A percentile compares a stretch with the other conserved stretches of the same genome.
These are phyloP conservation scores for Parastagonospora nodorum DNA, from an alignment of 2,329 filamentous ascomycete genomes.

Conservation along the genomic window DNA sequence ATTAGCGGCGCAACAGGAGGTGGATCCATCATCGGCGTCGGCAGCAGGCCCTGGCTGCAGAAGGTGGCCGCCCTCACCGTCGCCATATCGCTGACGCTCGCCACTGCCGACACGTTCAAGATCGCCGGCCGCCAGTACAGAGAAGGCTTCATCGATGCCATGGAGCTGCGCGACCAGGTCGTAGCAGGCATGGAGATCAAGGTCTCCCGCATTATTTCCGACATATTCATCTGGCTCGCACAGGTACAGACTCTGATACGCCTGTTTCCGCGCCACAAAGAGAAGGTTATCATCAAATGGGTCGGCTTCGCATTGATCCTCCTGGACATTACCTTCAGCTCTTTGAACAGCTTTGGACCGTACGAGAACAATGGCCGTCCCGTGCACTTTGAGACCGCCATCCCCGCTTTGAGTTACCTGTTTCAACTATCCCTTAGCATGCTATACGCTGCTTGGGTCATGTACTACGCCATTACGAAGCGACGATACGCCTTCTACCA, in stretches of 20 bases:
- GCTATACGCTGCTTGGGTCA: slow-evolving; percentile 89
- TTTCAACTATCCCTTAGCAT: slow-evolving; percentile 87
- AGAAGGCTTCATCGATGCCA: slow-evolving; percentile 78
- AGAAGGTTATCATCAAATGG: slow-evolving; percentile 99
- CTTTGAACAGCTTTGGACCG: slow-evolving; percentile 80
- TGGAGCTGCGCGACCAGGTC: slow-evolving; percentile 75
- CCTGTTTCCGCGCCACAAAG: slow-evolving; percentile 91
- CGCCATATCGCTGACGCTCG: slow-evolving; percentile 86
- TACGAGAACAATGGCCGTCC: slow-evolving; percentile 64
- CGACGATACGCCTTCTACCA: slow-evolving; percentile 91
- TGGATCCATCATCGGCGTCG: slow-evolving; percentile 76
- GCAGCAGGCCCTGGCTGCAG: slow-evolving; percentile 91
- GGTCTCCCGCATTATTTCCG: slow-evolving; percentile 88
- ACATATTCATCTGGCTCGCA: slow-evolving; percentile 95
- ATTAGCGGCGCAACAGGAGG: slow-evolving; percentile 72
- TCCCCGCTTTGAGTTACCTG: slow-evolving; percentile 88
- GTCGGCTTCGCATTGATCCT: slow-evolving; percentile 92
- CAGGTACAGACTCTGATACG: slow-evolving; percentile 97
- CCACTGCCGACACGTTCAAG: slow-evolving; percentile 86
- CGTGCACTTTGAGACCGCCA: slow-evolving; percentile 81
- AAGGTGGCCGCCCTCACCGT: slow-evolving; percentile 67
- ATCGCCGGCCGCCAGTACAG: slow-evolving; percentile 83
- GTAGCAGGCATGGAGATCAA: slow-evolving; percentile 85
- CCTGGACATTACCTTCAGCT: slow-evolving; percentile 87
- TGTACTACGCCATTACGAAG: slow-evolving; percentile 92